phyloP scores from a whole-genome alignment of 345 rosid genomes.

The Capsella bursapastoris region DNA sequence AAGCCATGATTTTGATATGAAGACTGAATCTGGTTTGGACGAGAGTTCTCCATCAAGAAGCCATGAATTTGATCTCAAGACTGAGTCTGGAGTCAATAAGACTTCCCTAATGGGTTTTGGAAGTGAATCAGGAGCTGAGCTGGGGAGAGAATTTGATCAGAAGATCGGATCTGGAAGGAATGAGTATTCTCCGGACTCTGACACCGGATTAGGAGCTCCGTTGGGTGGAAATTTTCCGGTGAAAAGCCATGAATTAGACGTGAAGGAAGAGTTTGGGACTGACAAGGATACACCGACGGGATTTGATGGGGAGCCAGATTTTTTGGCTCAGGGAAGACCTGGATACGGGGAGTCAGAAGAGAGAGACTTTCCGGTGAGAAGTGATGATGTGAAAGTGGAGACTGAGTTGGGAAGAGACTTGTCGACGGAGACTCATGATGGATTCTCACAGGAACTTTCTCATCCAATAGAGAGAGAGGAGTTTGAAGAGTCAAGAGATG shows the following conservation, averaged over 20 bases:
- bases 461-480: conserved; percentile 13
- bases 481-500: conserved; percentile 2
- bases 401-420: conserved; percentile 30
- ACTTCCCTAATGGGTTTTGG: not conserved
- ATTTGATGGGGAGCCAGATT: conserved; percentile 15
- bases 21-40: conserved; percentile 2
- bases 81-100: not conserved
- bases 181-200: not conserved
- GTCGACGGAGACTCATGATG: conserved; percentile 45
- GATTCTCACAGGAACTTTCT: conserved; percentile 51
- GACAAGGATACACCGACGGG: not conserved
- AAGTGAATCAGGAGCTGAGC: not conserved
- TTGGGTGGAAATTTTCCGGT: not conserved
- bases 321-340: not conserved
- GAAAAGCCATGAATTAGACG: not conserved
- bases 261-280: not conserved
- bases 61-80: not conserved
- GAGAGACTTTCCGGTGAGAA: not conserved
- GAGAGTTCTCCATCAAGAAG: not conserved
- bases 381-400: conserved; percentile 27
- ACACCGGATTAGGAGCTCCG: not conserved
- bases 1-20: conserved; percentile 5
- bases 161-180: not conserved
- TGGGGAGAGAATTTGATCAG: not conserved
- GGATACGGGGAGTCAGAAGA: conserved; percentile 6